Percentiles rank a stretch among this genome's conserved stretches.
Evolutionary conservation across 2,329 filamentous ascomycete species (phyloP).

Genomic region (Ophioceras dolichostomum): DNA sequence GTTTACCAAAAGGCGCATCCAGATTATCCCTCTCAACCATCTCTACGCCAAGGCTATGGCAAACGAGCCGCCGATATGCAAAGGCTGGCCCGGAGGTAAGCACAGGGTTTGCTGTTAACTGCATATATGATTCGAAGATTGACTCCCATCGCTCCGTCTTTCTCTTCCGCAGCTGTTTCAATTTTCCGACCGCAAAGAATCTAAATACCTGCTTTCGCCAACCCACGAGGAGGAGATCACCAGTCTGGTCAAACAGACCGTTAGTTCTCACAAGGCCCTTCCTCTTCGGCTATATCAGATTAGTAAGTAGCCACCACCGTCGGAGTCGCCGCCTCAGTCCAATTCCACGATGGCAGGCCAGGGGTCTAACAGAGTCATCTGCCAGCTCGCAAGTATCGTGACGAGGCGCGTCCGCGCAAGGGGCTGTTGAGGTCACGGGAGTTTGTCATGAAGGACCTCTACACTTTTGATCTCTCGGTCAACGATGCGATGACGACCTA

Average conservation of each 20-base stretch:
- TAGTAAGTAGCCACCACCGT: too few relatives aligned
- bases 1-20: slow-evolving; percentile 52
- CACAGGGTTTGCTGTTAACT: background rate
- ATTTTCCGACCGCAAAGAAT: slow-evolving; percentile 66
- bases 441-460: slow-evolving; percentile 97
- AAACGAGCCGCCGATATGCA: slow-evolving; percentile 68
- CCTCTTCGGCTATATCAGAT: slow-evolving; percentile 87
- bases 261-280: slow-evolving; percentile 75
- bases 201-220: slow-evolving; percentile 67
- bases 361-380: too few relatives aligned
- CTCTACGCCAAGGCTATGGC: slow-evolving; percentile 76
- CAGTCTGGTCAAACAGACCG: slow-evolving; percentile 55
- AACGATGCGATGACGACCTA: slow-evolving; percentile 72
- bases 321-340: too few relatives aligned
- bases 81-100: slow-evolving; percentile 59
- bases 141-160: slow-evolving; percentile 1
- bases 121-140: background rate
- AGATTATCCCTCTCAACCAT: slow-evolving; percentile 75
- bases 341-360: too few relatives aligned
- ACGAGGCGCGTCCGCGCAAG: slow-evolving; percentile 80
- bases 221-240: slow-evolving; percentile 98
- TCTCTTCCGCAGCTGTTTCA: slow-evolving; percentile 59
- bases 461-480: slow-evolving; percentile 72
- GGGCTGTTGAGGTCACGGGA: slow-evolving; percentile 80
- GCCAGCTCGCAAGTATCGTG: slow-evolving; percentile 90